These are phyloP conservation scores for Capsicum chinense DNA, from an alignment of 257 asterid species.

Conservation along the genomic window DNA sequence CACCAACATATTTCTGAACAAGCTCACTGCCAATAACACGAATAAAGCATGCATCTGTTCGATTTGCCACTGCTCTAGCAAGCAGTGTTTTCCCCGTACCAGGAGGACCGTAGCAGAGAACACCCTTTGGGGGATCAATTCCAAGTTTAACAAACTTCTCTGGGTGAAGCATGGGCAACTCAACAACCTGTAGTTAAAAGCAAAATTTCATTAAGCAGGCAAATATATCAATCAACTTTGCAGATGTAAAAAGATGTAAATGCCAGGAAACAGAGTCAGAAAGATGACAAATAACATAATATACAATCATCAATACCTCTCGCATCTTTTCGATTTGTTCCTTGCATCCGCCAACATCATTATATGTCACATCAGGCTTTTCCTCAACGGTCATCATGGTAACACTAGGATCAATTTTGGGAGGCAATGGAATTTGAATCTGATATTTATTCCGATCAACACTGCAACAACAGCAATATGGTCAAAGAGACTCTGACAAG, in stretches of 20 bases:
- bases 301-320: conserved; percentile 58
- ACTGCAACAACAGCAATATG: conserved; percentile 46
- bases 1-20: conserved; percentile 97
- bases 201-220: neutral
- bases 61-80: conserved; percentile 97
- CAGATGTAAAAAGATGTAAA: neutral
- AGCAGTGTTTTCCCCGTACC: conserved; percentile 97
- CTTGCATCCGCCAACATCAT: conserved; percentile 98
- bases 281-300: neutral
- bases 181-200: conserved; percentile 70
- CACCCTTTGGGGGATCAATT: conserved; percentile 98
- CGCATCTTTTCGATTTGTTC: conserved; percentile 99
- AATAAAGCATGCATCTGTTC: conserved; percentile 97
- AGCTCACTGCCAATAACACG: conserved; percentile 99
- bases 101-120: conserved; percentile 96
- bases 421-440: conserved; percentile 98
- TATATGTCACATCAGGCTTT: conserved; percentile 96
- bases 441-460: conserved; percentile 96
- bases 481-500: conserved; percentile 26
- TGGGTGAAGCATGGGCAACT: conserved; percentile 99
- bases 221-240: neutral
- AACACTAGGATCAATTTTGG: conserved; percentile 97
- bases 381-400: conserved; percentile 99
- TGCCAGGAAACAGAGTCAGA: neutral
- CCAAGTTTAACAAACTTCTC: conserved; percentile 97